Evolutionary conservation across 257 asterid genomes (phyloP), one percentile per base, ranked within the genome.

Genomic region (Verbascum thapsus): DNA sequence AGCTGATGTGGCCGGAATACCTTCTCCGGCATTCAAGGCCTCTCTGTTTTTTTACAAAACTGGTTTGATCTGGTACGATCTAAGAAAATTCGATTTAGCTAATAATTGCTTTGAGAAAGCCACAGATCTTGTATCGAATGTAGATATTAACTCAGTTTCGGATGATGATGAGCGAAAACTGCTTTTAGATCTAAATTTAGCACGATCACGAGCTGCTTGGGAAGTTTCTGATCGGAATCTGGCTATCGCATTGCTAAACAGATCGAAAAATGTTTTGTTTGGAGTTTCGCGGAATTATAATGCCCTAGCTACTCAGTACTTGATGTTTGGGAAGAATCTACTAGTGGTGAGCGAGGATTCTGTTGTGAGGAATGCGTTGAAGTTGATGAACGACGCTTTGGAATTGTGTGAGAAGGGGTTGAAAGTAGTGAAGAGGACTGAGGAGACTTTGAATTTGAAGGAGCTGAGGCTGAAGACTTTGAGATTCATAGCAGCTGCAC

Each of bases 381-480:
- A 80, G 74, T 72, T 94, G 85, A 85, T 94, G 91, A 87, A 85
- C 45, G 95, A 90, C 54, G 91, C 99, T 4, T 61, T 94, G 66
- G 97, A 94, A 55, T 76, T 90, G 76, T 85, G 96, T 71, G 97
- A 90, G 74, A 90, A 86, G 70, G 97, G 99, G 54, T 67, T 94
- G 82, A 87, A 76, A 71, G 74, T 94, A n/a, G 99, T 85, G 70
- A 94, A 84, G 71, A 78, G 75, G 67, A 75, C 81, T 0, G 97
- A 83, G 42, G 95, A 89, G 48, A 84, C 88, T 15, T 48, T 87
- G 77, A 74, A 67, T 57, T 63, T 94, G 80, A 94, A 90, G 88
- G 99, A 84, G 51, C 51, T 85, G 88, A 81, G 94, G 74, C 56
- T 86, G 78, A 94, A 85, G 81, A 77, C 87, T 34, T 72, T 94